Percentiles rank a stretch among this genome's conserved stretches.
phyloP scores from a whole-genome alignment of 2,329 filamentous ascomycete genomes.

The Huntiella bhutanensis region DNA sequence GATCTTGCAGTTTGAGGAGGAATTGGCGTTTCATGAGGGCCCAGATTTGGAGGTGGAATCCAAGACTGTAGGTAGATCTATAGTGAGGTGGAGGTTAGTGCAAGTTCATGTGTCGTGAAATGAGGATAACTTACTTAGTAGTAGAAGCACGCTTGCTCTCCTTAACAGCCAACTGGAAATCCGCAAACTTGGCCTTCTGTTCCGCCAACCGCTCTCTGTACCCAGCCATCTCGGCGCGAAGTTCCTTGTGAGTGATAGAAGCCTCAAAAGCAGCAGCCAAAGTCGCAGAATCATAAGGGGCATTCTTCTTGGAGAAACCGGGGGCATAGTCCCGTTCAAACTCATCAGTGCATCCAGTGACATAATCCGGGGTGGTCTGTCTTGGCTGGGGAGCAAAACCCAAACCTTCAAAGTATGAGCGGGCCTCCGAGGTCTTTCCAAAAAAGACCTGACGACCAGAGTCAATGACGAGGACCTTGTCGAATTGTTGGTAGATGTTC shows the following conservation, averaged over 20 bases:
- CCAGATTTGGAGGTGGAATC: conserved; percentile 69
- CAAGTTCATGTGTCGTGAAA: background rate
- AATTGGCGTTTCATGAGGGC: conserved; percentile 71
- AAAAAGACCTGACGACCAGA: conserved; percentile 59
- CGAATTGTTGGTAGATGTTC: conserved; percentile 60
- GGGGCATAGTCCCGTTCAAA: conserved; percentile 61
- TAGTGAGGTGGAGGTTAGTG: background rate
- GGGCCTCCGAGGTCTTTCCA: conserved; percentile 46
- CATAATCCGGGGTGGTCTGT: conserved; percentile 64
- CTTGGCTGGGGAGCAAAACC: conserved; percentile 58
- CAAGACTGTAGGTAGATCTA: conserved; percentile 39
- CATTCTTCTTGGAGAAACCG: conserved; percentile 44
- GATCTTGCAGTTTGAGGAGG: conserved; percentile 70
- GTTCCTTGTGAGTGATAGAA: conserved; percentile 36
- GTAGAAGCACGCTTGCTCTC: conserved; percentile 65
- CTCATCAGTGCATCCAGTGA: conserved; percentile 68
- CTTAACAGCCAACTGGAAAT: conserved; percentile 56
- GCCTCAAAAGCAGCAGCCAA: conserved; percentile 51
- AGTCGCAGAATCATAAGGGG: conserved; percentile 47
- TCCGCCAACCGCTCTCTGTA: conserved; percentile 47
- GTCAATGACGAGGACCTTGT: conserved; percentile 71
- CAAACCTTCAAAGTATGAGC: conserved; percentile 56
- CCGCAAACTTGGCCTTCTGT: conserved; percentile 50
- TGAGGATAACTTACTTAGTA: conserved; percentile 23
- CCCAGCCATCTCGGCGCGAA: conserved; percentile 45